These are phyloP conservation scores for Populus deltoides DNA, from an alignment of 345 rosid species.

Conservation along the genomic window DNA sequence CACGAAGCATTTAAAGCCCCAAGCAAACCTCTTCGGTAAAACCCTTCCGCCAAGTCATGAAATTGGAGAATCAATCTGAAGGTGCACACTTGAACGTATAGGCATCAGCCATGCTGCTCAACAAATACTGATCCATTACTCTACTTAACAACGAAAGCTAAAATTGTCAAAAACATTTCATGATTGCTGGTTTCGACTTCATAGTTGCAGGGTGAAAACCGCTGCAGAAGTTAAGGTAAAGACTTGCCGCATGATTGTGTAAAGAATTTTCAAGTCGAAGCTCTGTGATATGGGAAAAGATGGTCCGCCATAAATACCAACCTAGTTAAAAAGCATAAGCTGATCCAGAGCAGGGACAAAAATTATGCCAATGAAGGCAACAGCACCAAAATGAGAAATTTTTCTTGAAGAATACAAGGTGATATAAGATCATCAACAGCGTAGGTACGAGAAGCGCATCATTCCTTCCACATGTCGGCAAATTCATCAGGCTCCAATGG, in stretches of 20 bases:
- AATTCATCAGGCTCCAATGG: constrained; percentile 90
- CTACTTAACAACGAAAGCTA: neutral
- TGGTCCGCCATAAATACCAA: neutral
- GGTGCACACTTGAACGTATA: neutral
- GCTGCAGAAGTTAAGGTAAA: neutral
- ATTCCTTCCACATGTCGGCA: constrained; percentile 89
- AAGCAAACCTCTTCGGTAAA: neutral
- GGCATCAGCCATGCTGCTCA: neutral
- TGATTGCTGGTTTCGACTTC: neutral
- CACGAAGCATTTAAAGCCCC: neutral
- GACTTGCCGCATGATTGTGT: neutral
- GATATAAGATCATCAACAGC: neutral
- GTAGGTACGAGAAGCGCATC: neutral
- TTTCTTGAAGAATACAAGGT: neutral
- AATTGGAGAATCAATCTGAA: neutral
- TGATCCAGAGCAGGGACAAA: neutral
- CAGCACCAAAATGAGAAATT: neutral
- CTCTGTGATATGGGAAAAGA: neutral
- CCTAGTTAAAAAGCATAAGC: neutral
- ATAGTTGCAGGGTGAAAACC: neutral
- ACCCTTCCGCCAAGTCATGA: neutral
- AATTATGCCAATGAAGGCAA: neutral
- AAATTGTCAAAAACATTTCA: neutral
- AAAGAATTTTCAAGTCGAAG: neutral
- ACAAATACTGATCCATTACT: neutral